Conservation (phyloP, 352 stramenopile genomes). For the Phytophthora syringae region DNA sequence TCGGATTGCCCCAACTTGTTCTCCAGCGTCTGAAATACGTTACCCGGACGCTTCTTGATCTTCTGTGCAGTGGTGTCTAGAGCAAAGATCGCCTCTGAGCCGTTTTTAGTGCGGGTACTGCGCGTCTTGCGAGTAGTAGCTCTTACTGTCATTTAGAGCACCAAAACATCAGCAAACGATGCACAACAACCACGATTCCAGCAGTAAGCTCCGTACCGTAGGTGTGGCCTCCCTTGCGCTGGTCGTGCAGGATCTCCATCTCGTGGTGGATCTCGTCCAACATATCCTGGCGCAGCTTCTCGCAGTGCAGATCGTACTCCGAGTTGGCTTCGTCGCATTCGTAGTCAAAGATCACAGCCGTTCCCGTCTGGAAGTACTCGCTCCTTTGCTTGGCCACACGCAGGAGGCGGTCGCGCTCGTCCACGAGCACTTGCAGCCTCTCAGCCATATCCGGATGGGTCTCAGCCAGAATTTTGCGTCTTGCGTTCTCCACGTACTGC, state of each 20-base stretch:
- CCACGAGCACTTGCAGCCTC: conserved; percentile 47
- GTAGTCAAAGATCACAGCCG: conserved; percentile 78
- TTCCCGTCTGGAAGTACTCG: conserved; percentile 65
- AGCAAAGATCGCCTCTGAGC: conserved; percentile 36
- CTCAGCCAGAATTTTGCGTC: conserved; percentile 65
- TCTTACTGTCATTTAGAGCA: conserved; percentile 41
- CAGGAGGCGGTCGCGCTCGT: conserved; percentile 59
- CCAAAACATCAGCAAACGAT: not conserved
- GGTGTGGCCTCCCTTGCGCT: conserved; percentile 64
- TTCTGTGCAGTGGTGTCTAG: conserved; percentile 72
- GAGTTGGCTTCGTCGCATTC: conserved; percentile 82
- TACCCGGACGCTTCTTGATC: conserved; percentile 72
- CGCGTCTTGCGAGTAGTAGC: conserved; percentile 80
- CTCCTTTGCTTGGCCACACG: conserved; percentile 47
- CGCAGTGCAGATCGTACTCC: conserved; percentile 78
- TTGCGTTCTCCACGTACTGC: conserved; percentile 71
- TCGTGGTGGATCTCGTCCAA: conserved; percentile 87
- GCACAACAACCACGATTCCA: not conserved
- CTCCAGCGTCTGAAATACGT: conserved; percentile 75
- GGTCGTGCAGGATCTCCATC: conserved; percentile 83
- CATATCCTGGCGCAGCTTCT: conserved; percentile 85
- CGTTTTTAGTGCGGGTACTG: conserved; percentile 69
- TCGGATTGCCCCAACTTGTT: conserved; percentile 75
- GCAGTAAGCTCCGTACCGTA: conserved; percentile 33
- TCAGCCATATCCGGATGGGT: conserved; percentile 71